phyloP scores from a whole-genome alignment of 2,329 filamentous ascomycete species.

The Nectriaceae sp. region DNA sequence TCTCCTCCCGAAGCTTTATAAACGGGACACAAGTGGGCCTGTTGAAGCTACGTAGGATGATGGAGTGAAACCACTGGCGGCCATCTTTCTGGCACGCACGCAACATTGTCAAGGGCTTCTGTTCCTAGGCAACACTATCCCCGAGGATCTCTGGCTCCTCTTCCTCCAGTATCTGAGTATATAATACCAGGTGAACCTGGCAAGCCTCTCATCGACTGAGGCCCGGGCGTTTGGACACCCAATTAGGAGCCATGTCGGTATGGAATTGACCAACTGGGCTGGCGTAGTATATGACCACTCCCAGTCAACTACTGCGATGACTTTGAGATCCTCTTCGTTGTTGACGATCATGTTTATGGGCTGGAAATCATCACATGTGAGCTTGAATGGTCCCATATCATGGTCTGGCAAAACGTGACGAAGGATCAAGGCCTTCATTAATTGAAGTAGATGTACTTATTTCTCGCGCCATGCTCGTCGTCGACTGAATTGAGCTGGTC shows the following conservation, averaged over 20 bases:
- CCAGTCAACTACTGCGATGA: slow-evolving; percentile 8
- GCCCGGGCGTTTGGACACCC: slow-evolving; percentile 4
- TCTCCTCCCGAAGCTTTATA: not conserved
- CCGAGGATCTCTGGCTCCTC: slow-evolving; percentile 4
- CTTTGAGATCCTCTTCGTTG: slow-evolving; percentile 7
- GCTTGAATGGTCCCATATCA: slow-evolving; percentile 3
- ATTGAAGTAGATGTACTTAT: slow-evolving; percentile 9
- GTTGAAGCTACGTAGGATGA: not conserved
- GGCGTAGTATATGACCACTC: slow-evolving; percentile 11
- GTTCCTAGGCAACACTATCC: not conserved
- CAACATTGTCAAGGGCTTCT: slow-evolving; percentile 3
- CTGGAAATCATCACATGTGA: slow-evolving; percentile 6
- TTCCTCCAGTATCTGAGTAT: slow-evolving; percentile 4
- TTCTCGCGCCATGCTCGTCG: slow-evolving; percentile 4
- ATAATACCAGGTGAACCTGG: slow-evolving; percentile 6
- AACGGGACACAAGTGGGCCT: not conserved
- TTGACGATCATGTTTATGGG: slow-evolving; percentile 7
- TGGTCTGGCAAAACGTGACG: slow-evolving; percentile 1
- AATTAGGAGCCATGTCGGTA: slow-evolving; percentile 3
- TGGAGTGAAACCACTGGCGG: slow-evolving; percentile 3
- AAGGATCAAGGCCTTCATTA: slow-evolving; percentile 5
- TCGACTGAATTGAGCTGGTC: slow-evolving; percentile 5
- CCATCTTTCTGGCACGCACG: slow-evolving; percentile 3
- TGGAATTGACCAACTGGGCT: slow-evolving; percentile 6
- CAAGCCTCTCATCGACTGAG: slow-evolving; percentile 3